Evolutionary conservation across 1,284 basidiomycete genomes (phyloP).

Genomic region (Takashimella tepidaria): DNA sequence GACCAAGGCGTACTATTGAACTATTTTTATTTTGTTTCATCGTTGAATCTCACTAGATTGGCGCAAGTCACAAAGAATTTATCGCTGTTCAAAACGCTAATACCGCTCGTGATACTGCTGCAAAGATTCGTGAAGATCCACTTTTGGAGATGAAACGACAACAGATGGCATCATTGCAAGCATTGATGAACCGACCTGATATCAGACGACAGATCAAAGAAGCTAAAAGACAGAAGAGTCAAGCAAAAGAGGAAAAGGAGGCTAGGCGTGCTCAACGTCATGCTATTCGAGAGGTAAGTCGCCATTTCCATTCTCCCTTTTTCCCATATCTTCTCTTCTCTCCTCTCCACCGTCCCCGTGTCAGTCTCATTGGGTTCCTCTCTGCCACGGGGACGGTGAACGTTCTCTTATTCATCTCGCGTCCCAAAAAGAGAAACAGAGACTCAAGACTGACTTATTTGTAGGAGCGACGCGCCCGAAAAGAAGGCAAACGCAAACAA

Average conservation of each 20-base stretch:
- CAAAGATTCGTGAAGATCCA: conserved; percentile 95
- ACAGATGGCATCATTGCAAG: conserved; percentile 87
- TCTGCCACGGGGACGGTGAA: too few relatives aligned
- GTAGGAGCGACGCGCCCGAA: conserved; percentile 26
- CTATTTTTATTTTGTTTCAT: too few relatives aligned
- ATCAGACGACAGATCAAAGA: conserved; percentile 73
- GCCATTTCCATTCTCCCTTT: too few relatives aligned
- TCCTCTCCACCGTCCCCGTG: too few relatives aligned
- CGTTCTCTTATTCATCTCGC: too few relatives aligned
- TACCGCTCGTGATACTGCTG: conserved; percentile 75
- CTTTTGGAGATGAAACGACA: conserved; percentile 95
- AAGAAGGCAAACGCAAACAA: conserved; percentile 13
- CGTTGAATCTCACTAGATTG: conserved; percentile 54
- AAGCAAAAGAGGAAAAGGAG: conserved; percentile 55
- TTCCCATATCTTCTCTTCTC: too few relatives aligned
- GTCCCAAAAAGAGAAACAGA: too few relatives aligned
- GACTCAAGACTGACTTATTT: too few relatives aligned
- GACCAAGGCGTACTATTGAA: too few relatives aligned
- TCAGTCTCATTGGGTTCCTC: too few relatives aligned
- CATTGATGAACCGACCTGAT: conserved; percentile 84
- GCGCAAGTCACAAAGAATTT: conserved; percentile 78
- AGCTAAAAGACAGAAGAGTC: conserved; percentile 63
- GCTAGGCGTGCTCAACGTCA: conserved; percentile 57
- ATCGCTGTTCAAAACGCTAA: conserved; percentile 93
- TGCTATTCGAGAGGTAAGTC: conserved; percentile 53